Evolutionary conservation across 257 asterid genomes (phyloP).

Genomic region (Solanum lycopersicoides): DNA sequence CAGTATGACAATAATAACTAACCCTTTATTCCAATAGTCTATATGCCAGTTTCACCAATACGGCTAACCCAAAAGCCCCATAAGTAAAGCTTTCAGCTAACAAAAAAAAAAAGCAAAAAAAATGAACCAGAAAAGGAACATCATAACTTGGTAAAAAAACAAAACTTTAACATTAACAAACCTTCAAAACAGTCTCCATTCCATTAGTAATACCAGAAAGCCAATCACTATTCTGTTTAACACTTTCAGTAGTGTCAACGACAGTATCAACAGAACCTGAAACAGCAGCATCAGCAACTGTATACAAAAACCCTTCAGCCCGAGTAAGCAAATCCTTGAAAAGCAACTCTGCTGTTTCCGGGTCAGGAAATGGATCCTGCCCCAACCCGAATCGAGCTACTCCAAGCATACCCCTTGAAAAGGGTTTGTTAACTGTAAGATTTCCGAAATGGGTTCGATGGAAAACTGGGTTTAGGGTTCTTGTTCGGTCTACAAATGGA

Average conservation of each 20-base stretch:
- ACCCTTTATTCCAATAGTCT: background rate
- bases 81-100: background rate
- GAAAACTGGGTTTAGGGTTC: conserved; percentile 27
- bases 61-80: background rate
- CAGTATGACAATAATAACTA: background rate
- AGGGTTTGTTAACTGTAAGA: conserved; percentile 31
- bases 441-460: conserved; percentile 29
- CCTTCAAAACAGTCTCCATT: conserved; percentile 95
- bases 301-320: conserved; percentile 71
- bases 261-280: conserved; percentile 40
- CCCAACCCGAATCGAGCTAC: conserved; percentile 75
- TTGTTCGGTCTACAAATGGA: conserved; percentile 39
- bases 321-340: conserved; percentile 52
- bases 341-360: conserved; percentile 43
- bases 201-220: conserved; percentile 87
- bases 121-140: background rate
- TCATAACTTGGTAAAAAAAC: background rate
- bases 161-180: conserved; percentile 16
- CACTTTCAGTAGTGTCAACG: conserved; percentile 23
- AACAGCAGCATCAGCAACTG: conserved; percentile 90
- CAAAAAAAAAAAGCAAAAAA: background rate
- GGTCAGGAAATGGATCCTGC: conserved; percentile 63
- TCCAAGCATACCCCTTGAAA: conserved; percentile 35
- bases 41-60: background rate
- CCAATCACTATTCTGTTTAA: conserved; percentile 79